These are phyloP conservation scores for Acrasis kona DNA, from an alignment of 78 protist species.

Conservation along the genomic window DNA sequence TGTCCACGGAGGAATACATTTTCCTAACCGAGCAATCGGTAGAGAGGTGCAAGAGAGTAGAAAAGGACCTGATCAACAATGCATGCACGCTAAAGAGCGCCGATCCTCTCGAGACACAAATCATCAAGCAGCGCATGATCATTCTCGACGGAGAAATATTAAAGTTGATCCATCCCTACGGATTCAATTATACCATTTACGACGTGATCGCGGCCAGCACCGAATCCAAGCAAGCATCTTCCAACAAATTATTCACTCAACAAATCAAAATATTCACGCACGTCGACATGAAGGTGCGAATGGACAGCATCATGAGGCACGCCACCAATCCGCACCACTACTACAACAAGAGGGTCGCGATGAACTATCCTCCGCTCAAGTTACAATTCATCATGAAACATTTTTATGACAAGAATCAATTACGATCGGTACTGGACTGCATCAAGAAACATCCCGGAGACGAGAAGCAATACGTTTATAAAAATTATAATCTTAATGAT, in stretches of 20 bases:
- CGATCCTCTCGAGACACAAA: too few species aligned
- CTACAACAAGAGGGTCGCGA: not conserved
- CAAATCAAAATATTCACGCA: too few species aligned
- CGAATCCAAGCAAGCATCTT: not conserved
- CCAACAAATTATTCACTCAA: not conserved
- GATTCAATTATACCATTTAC: conserved; percentile 4
- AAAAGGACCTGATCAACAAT: too few species aligned
- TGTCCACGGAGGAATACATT: not conserved
- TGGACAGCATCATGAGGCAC: not conserved
- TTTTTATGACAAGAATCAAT: not conserved
- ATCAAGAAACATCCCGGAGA: not conserved
- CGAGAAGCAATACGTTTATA: not conserved
- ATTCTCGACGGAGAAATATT: not conserved
- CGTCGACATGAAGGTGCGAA: not conserved
- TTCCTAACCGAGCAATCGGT: not conserved
- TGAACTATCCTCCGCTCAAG: not conserved
- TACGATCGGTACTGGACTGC: not conserved
- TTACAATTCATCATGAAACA: not conserved
- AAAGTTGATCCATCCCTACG: not conserved
- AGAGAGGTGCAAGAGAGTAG: too few species aligned
- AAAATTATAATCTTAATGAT: conserved; percentile 1
- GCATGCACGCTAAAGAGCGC: too few species aligned
- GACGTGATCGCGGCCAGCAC: not conserved
- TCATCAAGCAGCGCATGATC: not conserved
- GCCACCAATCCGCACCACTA: not conserved